Evolutionary conservation across 192 early-diverging fungal species (phyloP), one percentile per base, ranked within the genome.

Genomic region (Backusella morwellensis): DNA sequence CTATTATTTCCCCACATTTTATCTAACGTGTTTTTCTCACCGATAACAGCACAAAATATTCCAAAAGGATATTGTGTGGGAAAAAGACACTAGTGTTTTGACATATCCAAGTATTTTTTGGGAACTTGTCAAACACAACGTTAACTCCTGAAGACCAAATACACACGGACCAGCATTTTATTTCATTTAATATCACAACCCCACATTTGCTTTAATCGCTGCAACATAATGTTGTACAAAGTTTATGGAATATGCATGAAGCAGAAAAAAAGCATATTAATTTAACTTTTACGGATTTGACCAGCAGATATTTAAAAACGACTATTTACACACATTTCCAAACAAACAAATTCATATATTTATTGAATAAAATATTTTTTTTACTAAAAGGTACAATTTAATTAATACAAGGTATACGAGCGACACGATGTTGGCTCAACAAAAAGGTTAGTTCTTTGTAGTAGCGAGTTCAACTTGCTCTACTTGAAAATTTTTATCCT

Each of bases 1-100:
- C 3, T 56, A 44, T 44, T 44, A 44, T 63, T 63, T 29, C 56
- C 56, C 56, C 56, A 63, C 56, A 63, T 63, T 63, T 63, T 63
- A 44, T 17, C 4, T 5, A 50, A 50, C 15, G 19, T n/a, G 15
- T 50, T 50, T 50, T 50, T 50, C 47, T 50, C 47, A 50, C 47
- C 47, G 19, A 50, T 50, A n/a, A 7, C 19, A 50, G 6, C 19
- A 50, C 6, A 17, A 6, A 5, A 9, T 23, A 26, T 26, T 59
- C 56, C 23, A 63, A 63, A 26, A 29, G 3, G 26, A 26, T 56
- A 29, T 26, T 12, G 12, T 29, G 26, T 63, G 56, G 56, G 56
- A 63, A 63, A 63, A 26, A 63, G 1, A 14, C 8, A 12, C 23
- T 7, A 26, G 3, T 26, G 56, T 63, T 63, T 63, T 63, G 56